Evolutionary conservation across 257 asterid species (phyloP).

Genomic region (Solanum ossicruentum): DNA sequence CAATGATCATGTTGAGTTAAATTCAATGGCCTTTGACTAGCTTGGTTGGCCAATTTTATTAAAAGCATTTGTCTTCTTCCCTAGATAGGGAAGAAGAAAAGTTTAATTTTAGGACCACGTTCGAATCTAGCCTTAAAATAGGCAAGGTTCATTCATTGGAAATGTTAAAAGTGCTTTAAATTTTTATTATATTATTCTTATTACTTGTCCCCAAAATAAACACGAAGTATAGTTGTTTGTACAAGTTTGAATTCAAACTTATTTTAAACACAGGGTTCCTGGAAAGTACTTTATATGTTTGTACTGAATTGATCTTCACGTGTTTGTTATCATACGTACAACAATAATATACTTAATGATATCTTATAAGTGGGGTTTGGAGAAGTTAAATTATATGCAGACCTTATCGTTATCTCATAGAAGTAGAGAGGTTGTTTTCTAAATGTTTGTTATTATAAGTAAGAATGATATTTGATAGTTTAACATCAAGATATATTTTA

Average conservation of each 20-base stretch:
- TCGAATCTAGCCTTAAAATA: slow-evolving; percentile 17
- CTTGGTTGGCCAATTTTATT: background rate
- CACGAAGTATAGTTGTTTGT: background rate
- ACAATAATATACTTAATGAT: too few relatives aligned
- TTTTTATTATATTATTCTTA: background rate
- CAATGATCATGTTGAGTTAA: background rate
- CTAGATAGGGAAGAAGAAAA: slow-evolving; percentile 3
- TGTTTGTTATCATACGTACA: too few relatives aligned
- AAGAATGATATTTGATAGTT: too few relatives aligned
- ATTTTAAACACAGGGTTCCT: background rate
- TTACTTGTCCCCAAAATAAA: background rate
- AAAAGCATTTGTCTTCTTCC: background rate
- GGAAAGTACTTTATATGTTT: background rate
- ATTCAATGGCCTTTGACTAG: slow-evolving; percentile 4
- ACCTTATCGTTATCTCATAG: too few relatives aligned
- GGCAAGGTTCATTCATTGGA: slow-evolving; percentile 8
- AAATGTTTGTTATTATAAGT: too few relatives aligned
- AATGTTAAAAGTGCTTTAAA: background rate
- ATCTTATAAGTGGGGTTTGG: too few relatives aligned
- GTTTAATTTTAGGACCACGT: slow-evolving; percentile 6
- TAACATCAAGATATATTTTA: too few relatives aligned
- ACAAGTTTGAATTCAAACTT: background rate
- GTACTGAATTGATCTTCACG: too few relatives aligned
- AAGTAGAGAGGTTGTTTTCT: too few relatives aligned
- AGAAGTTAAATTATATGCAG: too few relatives aligned